A percentile compares a stretch with the other conserved stretches of the same genome.
These are phyloP conservation scores for Chlorociboria aeruginascens DNA, from an alignment of 495 filamentous ascomycete species.

Conservation along the genomic window DNA sequence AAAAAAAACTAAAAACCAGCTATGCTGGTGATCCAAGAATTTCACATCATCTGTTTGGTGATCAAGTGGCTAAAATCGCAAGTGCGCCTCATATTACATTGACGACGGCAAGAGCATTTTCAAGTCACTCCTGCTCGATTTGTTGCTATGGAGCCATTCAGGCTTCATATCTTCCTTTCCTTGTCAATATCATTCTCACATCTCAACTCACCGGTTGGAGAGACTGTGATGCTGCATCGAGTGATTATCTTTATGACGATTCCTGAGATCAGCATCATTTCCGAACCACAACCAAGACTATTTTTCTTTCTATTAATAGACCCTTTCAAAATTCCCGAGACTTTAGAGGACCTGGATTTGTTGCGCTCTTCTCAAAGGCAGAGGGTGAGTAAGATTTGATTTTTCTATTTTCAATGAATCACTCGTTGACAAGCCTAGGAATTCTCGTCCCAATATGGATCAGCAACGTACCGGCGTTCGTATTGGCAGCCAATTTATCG, in stretches of 20 bases:
- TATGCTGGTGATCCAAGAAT: background rate
- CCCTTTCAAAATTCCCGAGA: background rate
- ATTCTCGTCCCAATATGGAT: too few species aligned
- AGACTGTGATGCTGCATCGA: background rate
- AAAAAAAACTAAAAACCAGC: too few species aligned
- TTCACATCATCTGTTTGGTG: background rate
- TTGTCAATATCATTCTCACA: background rate
- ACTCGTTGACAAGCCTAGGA: too few species aligned
- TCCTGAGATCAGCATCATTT: background rate
- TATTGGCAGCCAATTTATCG: too few species aligned
- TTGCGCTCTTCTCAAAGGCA: background rate
- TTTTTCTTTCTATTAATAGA: background rate
- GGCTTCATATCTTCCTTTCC: background rate
- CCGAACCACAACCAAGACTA: background rate
- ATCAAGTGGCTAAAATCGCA: too few species aligned
- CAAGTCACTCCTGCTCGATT: too few species aligned
- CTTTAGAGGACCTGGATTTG: background rate
- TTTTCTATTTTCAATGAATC: too few species aligned
- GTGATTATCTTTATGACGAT: background rate
- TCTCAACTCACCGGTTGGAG: background rate
- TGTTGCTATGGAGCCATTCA: too few species aligned
- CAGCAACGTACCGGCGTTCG: too few species aligned
- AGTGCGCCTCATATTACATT: too few species aligned
- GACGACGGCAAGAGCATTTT: too few species aligned
- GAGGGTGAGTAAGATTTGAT: too few species aligned